These are phyloP conservation scores for Pleoardoris graminearum DNA, from an alignment of 2,329 filamentous ascomycete genomes.

Conservation along the genomic window DNA sequence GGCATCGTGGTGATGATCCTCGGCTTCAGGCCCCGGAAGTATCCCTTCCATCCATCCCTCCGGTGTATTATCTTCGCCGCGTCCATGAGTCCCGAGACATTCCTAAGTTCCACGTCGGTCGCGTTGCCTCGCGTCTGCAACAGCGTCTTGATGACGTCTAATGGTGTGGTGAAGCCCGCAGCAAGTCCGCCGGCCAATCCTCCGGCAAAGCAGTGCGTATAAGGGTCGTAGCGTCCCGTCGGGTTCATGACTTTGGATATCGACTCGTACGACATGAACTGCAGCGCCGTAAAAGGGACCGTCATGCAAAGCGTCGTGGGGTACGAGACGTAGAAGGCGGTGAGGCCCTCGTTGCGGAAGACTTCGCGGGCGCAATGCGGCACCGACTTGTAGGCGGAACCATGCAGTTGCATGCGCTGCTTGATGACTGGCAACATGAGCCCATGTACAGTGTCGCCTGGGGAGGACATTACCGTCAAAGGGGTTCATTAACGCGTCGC, in stretches of 20 bases:
- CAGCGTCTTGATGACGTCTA: constrained; percentile 98
- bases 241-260: constrained; percentile 94
- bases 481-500: constrained; percentile 98
- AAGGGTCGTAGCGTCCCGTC: constrained; percentile 80
- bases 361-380: constrained; percentile 84
- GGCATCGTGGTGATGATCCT: constrained; percentile 96
- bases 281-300: constrained; percentile 93
- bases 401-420: constrained; percentile 97
- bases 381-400: constrained; percentile 89
- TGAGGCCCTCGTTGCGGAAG: constrained; percentile 82
- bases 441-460: constrained; percentile 1
- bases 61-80: constrained; percentile 81
- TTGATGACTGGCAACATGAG: constrained; percentile 76
- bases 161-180: constrained; percentile 88
- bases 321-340: constrained; percentile 97
- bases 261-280: constrained; percentile 97
- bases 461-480: constrained; percentile 76
- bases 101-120: constrained; percentile 76
- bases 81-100: constrained; percentile 78
- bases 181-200: constrained; percentile 92
- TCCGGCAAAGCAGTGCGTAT: constrained; percentile 91
- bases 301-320: constrained; percentile 98
- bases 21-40: constrained; percentile 90
- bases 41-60: constrained; percentile 82
- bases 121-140: constrained; percentile 90